Evolutionary conservation across 1,284 basidiomycete genomes (phyloP), one percentile per base, ranked within the genome.

Genomic region (Volvariella volvacea): DNA sequence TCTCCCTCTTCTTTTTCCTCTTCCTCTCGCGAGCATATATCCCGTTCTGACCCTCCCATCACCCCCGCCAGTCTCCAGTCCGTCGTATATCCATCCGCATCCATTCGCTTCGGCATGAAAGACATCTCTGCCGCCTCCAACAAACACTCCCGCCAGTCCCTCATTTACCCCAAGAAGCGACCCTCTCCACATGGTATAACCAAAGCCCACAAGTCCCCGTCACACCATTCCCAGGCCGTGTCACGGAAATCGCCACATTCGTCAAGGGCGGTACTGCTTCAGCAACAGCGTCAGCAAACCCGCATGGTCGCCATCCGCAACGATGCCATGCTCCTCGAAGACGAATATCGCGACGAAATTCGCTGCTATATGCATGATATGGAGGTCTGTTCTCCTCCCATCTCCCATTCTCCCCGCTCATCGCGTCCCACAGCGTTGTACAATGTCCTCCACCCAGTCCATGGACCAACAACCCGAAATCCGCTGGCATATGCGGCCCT

Each of bases 401-500:
- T 39, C 48, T 44, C 43, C 19, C 45, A 41, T 50, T 53, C 37
- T 47, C 46, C 36, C 34, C 48, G 32, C 44, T 51, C 50, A 43
- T 42, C 39, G 40, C 49, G 43, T 44, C 47, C 47, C 38, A 44
- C 45, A 96, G 92, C 77, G 74, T 46, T 79, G 71, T 58, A 98
- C 94, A 32, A 85, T 92, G 74, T 87, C 89, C 19, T 92, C 86
- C 9, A 81, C 87, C 40, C 81, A 93, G 52, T 89, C 93, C 42
- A 99, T 99, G 90, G 95, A 98, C 63, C 90, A 94, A 66, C 96
- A 99, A 63, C 95, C 96, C 19, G 95, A 98, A 67, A 90, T 98
- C 56, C 78, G 83, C 57, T 94, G 92, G 91, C 84, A 89, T 67
- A 99, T 99, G 96, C 90, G 96, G n/a, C 92, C 93, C 20, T 96